Percentiles rank a stretch among this genome's conserved stretches.
Conservation (phyloP, 495 filamentous ascomycete genomes). For the Penicillium robsamsonii region DNA sequence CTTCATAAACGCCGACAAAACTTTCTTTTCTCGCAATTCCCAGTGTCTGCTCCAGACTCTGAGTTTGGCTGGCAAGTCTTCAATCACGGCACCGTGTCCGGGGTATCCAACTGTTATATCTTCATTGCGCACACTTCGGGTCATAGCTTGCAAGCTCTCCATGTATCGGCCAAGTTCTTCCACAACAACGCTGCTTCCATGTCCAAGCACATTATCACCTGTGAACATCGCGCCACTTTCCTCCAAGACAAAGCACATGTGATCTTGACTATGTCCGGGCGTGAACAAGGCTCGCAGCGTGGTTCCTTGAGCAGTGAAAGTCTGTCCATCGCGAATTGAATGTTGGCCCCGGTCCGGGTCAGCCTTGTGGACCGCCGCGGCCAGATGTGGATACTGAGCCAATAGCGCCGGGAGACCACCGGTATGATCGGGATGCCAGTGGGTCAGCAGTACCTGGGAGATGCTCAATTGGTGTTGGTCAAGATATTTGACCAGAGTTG, state of each 20-base stretch:
- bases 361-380: constrained; percentile 39
- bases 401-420: constrained; percentile 66
- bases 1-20: constrained; percentile 24
- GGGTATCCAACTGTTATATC: constrained; percentile 38
- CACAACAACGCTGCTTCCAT: constrained; percentile 31
- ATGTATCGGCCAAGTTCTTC: constrained; percentile 42
- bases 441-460: constrained; percentile 63
- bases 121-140: constrained; percentile 26
- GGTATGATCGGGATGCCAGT: constrained; percentile 81
- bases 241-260: constrained; percentile 48
- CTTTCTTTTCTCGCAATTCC: constrained; percentile 34
- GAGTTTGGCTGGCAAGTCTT: constrained; percentile 35
- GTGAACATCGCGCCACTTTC: constrained; percentile 80
- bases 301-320: constrained; percentile 41
- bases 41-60: constrained; percentile 32
- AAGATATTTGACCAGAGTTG: constrained; percentile 24
- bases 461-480: constrained; percentile 45
- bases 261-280: constrained; percentile 45
- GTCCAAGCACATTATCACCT: constrained; percentile 63
- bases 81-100: constrained; percentile 40
- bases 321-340: constrained; percentile 38
- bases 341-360: constrained; percentile 47
- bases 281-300: constrained; percentile 39
- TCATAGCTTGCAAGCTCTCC: constrained; percentile 34
- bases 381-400: constrained; percentile 46